Evolutionary conservation across 768 basidiomycete species (phyloP).

Genomic region (Lactarius vividus): DNA sequence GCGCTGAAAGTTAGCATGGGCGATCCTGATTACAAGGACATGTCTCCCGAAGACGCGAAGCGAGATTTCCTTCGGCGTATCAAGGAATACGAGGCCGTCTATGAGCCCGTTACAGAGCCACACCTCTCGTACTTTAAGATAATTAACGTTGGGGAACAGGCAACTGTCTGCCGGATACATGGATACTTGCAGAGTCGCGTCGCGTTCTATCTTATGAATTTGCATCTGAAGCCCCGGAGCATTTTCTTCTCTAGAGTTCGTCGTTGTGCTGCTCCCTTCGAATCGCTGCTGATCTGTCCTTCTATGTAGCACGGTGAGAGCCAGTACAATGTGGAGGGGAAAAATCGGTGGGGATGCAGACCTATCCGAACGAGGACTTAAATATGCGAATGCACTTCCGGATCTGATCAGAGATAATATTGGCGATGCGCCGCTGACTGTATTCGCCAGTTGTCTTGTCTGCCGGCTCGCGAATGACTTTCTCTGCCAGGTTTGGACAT

Average conservation of each 20-base stretch:
- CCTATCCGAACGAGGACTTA: slow-evolving; percentile 77
- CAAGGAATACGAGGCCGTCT: slow-evolving; percentile 89
- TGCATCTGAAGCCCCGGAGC: slow-evolving; percentile 93
- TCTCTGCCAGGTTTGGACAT: slow-evolving; percentile 85
- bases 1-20: slow-evolving; percentile 94
- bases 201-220: slow-evolving; percentile 97
- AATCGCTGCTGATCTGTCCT: slow-evolving; percentile 16
- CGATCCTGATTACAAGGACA: slow-evolving; percentile 96
- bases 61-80: slow-evolving; percentile 90
- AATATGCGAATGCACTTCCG: slow-evolving; percentile 85
- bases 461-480: neutral
- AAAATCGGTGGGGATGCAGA: slow-evolving; percentile 98
- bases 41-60: slow-evolving; percentile 79
- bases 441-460: slow-evolving; percentile 35
- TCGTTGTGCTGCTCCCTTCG: neutral
- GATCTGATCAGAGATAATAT: slow-evolving; percentile 86
- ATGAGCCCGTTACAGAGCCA: slow-evolving; percentile 92
- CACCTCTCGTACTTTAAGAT: slow-evolving; percentile 89
- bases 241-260: slow-evolving; percentile 94
- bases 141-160: slow-evolving; percentile 88
- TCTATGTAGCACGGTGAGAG: slow-evolving; percentile 88
- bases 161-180: slow-evolving; percentile 81
- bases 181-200: slow-evolving; percentile 97
- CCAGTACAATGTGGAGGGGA: slow-evolving; percentile 92
- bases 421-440: slow-evolving; percentile 84